Evolutionary conservation across 345 rosid species (phyloP).

Genomic region (Noccaea caerulescens): DNA sequence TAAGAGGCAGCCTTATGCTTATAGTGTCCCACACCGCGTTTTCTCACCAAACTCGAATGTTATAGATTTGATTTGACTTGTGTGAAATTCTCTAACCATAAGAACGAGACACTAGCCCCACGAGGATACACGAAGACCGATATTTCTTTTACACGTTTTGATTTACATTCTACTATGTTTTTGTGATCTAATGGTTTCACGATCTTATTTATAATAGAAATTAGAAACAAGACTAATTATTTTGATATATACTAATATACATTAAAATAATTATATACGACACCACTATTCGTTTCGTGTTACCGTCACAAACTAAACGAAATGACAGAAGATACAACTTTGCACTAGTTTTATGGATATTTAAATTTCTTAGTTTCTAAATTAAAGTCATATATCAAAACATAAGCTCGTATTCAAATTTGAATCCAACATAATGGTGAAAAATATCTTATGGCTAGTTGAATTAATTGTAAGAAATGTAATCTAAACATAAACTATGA

Average conservation of each 20-base stretch:
- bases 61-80: slow-evolving; percentile 34
- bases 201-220: not conserved
- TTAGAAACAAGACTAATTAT: not conserved
- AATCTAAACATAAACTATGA: no score
- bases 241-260: not conserved
- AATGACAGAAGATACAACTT: not conserved
- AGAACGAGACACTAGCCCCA: not conserved
- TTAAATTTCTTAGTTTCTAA: not conserved
- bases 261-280: not conserved
- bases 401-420: not conserved
- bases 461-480: not conserved
- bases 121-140: slow-evolving; percentile 8
- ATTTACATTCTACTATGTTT: slow-evolving; percentile 1
- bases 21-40: slow-evolving; percentile 23
- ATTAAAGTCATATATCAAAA: not conserved
- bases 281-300: not conserved
- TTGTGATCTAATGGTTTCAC: not conserved
- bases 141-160: not conserved
- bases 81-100: slow-evolving; percentile 25
- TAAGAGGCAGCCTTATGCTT: slow-evolving; percentile 1
- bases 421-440: not conserved
- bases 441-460: not conserved
- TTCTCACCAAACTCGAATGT: slow-evolving; percentile 38
- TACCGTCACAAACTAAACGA: not conserved
- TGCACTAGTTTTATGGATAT: not conserved